Base-by-base conservation (phyloP, 129 eudicot genomes). In the Flaveria bidentis region DNA sequence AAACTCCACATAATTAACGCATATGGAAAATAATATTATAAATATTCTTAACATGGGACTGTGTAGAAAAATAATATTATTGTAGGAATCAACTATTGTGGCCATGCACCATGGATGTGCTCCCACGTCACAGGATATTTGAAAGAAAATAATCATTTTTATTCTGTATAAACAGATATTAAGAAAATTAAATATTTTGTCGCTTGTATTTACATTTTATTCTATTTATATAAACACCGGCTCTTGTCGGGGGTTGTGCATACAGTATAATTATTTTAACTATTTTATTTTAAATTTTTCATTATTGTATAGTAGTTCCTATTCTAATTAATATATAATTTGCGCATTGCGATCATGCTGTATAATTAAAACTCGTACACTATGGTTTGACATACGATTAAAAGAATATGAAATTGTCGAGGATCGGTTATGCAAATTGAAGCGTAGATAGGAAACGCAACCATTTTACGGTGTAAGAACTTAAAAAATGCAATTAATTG, bases 61-160 rank as follows among this genome's bases (percentile, higher is more conserved):
- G 62, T 58, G 67, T 41, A 22, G 42, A 18, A 39, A n/a, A 70
- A 56, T 3, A 60, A 26, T 11, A 60, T 25, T 25, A 25, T 60
- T 50, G 51, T 44, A 22, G 39, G 45, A 47, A 62, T 61, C 61
- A 47, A 60, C 62, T 60, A 78, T 33, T 61, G 72, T 71, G 77
- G 71, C 72, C 72, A 79, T 36, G 46, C 63, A 65, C 44, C 39
- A 62, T 71, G 64, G 77, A 49, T 71, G 72, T 78, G 82, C 82
- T 5, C 82, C 66, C 77, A 71, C 72, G 82, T 61, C 72, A 71
- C 33, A 63, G 62, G 46, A 78, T 70, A 78, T 49, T 56, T 49
- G 39, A 70, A 70, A 49, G 47, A 56, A 6, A 52, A 45, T 28
- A 9, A 57, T 44, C n/a, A 76, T 51, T 18, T 53, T 53, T 30